Base-by-base conservation (phyloP, 257 asterid genomes). In the Solanum sejunctum region DNA sequence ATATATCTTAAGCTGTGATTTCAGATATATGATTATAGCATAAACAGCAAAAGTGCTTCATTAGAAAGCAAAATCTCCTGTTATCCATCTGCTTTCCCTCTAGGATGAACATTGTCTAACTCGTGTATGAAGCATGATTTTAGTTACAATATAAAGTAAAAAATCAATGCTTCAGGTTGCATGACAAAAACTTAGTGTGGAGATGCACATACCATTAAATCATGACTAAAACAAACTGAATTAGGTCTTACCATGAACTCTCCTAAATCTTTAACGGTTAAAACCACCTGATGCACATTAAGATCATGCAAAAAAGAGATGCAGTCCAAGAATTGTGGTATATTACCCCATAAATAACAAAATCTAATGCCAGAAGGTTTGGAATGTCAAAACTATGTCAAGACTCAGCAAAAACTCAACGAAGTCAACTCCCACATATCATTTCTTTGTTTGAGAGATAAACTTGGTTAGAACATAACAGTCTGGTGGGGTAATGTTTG, bases 401-500 rank as follows among this genome's bases (percentile, higher is more conserved):
- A 77, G 45, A 51, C 69, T 26, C 9, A 5, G 47, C 4, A 51
- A 21, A 85, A 57, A 64, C 69, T 84, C 84, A 80, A 83, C 64
- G 71, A 70, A 73, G 64, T 43, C 69, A 63, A 55, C 81, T 66
- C 90, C 43, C 49, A 75, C 26, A 47, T 81, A 80, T 86, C 87
- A 91, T 86, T 93, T 92, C 90, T 90, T 91, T 52, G 92, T 83
- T 71, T 88, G 92, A 56, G 90, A 49, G 84, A 95, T 86, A 91
- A 89, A 86, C 91, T 95, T 95, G 89, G 98, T 87, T 36, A 95
- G 94, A 5, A 95, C 92, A 10, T 93, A 92, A 91, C 99, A 95
- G 85, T 95, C 97, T 20, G 98, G 97, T 36, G 98, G 98, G 18
- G 97, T 93, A 15, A 95, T 95, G 80, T 97, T 95, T 63, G 93